These are phyloP conservation scores for Backusella tarrabulga DNA, from an alignment of 192 early-diverging fungal species.

Conservation along the genomic window DNA sequence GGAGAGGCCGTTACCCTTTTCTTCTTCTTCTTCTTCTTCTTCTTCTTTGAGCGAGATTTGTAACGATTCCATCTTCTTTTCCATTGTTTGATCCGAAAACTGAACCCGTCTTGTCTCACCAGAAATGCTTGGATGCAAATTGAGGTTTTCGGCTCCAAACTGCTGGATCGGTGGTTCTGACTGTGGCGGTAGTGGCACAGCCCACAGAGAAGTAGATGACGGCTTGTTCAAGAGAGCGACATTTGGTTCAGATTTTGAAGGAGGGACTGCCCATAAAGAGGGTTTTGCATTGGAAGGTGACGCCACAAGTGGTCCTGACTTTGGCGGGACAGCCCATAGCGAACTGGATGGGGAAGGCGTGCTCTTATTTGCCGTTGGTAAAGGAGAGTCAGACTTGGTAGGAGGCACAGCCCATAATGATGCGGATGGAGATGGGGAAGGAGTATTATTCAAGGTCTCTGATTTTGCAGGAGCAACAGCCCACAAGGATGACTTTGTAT, in stretches of 20 bases:
- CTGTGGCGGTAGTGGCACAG: background rate
- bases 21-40: background rate
- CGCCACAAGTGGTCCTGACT: background rate
- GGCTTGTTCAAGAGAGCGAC: background rate
- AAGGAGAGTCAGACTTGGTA: background rate
- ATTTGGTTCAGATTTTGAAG: background rate
- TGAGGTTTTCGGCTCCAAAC: constrained; percentile 2
- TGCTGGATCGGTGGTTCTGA: background rate
- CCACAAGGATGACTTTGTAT: constrained; percentile 6
- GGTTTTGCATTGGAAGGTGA: background rate
- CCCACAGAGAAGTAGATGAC: constrained; percentile 1
- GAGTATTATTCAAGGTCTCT: background rate
- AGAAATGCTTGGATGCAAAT: constrained; percentile 8
- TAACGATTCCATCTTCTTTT: background rate
- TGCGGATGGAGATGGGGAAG: background rate
- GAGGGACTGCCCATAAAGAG: constrained; percentile 20
- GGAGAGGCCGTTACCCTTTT: background rate
- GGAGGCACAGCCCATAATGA: constrained; percentile 1
- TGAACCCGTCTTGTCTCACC: constrained; percentile 7
- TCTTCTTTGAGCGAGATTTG: background rate
- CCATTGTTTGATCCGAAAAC: background rate
- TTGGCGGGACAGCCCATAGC: constrained; percentile 17
- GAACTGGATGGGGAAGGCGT: constrained; percentile 4
- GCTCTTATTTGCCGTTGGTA: background rate
- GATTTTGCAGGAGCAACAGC: constrained; percentile 15